Base-by-base conservation (phyloP, 2,329 filamentous ascomycete genomes). In the Nannizzia gypsea region DNA sequence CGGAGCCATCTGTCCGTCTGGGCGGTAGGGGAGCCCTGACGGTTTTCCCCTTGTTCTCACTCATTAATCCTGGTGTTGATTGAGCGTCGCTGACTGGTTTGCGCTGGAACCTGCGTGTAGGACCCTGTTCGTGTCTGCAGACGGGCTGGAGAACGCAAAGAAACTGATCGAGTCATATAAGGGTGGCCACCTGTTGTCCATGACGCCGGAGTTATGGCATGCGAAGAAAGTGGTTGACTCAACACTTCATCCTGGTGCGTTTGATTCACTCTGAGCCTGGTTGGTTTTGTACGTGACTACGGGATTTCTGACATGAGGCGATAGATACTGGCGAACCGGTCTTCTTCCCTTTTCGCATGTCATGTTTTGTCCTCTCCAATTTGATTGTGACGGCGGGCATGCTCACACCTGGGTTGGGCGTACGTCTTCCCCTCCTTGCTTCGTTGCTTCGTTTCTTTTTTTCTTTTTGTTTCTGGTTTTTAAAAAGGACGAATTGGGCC, bases 221-320 rank as follows among this genome's bases (percentile, higher is more conserved):
- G 93, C 93, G 50, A 99, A 99, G 82, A 96, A 96, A 80, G 85
- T 96, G 65, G 89, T 97, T 60, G 93, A 99, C 74, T 92, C 93
- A 63, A 99, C 93, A 13, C 77, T 99, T 65, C 93, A 99, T 73
- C 93, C 93, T 65, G 90, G 90, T 95, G 83, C 66, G 80, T 17
- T 20, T 42, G 38, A n/a, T n/a, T 40, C 36, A 11, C 36, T 13
- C 9, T 17, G 8, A 22, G 13, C 15, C 50, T 55, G 31, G 8
- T 26, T 13, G 22, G 46, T 5, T 6, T 9, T 50, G 22, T 24
- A 44, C 38, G 36, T 9, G 5, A 26, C n/a, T n/a, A n/a, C n/a
- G n/a, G n/a, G n/a, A n/a, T n/a, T n/a, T 28, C 44, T 48, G 44
- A 48, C 44, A 13, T 28, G n/a, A 5, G 44, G 13, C 11, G 20